Conservation (phyloP, 805 yeast genomes). For the Candida nemodendra region DNA sequence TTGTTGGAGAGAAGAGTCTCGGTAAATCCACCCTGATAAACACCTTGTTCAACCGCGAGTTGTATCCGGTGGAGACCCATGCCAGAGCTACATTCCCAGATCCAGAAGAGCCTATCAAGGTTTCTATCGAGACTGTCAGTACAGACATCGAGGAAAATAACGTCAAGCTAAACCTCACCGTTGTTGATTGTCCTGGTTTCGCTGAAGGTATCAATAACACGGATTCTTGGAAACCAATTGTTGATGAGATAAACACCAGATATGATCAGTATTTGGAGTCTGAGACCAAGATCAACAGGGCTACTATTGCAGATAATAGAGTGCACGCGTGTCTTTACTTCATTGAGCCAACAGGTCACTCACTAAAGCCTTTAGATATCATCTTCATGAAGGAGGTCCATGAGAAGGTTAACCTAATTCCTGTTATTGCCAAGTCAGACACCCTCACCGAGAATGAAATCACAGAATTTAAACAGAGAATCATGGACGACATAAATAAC, state of each 20-base stretch:
- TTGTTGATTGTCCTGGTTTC: conserved; percentile 90
- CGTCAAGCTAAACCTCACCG: conserved; percentile 78
- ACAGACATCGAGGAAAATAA: conserved; percentile 91
- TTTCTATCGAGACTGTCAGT: conserved; percentile 57
- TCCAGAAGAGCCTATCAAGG: conserved; percentile 44
- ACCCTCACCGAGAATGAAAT: conserved; percentile 88
- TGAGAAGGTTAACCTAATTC: conserved; percentile 89
- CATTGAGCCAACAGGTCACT: conserved; percentile 96
- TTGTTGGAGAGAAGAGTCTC: conserved; percentile 87
- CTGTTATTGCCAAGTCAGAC: conserved; percentile 93
- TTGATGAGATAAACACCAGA: conserved; percentile 82
- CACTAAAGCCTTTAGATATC: conserved; percentile 83
- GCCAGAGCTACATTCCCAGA: conserved; percentile 36
- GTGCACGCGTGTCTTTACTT: conserved; percentile 92
- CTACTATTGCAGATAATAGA: conserved; percentile 71
- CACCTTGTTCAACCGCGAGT: conserved; percentile 75
- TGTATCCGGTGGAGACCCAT: conserved; percentile 39
- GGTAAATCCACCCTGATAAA: conserved; percentile 92
- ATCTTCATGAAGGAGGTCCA: conserved; percentile 84
- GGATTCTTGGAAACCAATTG: conserved; percentile 85
- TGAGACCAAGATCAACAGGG: conserved; percentile 80
- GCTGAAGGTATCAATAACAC: conserved; percentile 85
- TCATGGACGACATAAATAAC: conserved; percentile 69
- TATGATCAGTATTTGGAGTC: conserved; percentile 87
- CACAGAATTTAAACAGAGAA: conserved; percentile 67